A percentile compares a stretch with the other conserved stretches of the same genome.
Evolutionary conservation across 306 rosid genomes (phyloP).

Genomic region (Carpinus fangiana): DNA sequence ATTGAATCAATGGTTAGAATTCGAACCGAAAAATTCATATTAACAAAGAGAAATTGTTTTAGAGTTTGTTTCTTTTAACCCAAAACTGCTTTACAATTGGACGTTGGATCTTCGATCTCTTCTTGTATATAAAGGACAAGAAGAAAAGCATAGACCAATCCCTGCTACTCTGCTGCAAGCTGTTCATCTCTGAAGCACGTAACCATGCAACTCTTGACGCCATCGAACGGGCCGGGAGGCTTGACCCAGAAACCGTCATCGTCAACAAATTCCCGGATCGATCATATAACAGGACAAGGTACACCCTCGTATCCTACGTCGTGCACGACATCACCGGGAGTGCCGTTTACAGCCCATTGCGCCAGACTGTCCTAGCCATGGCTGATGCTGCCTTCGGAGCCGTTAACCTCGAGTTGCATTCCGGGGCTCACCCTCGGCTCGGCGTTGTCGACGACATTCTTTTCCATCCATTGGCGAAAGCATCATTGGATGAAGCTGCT

Average conservation of each 20-base stretch:
- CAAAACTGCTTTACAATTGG: too few species aligned
- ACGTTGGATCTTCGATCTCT: too few species aligned
- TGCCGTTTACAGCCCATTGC: constrained; percentile 77
- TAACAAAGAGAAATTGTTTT: background rate
- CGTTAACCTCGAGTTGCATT: constrained; percentile 67
- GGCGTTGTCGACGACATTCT: constrained; percentile 85
- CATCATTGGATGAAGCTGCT: constrained; percentile 72
- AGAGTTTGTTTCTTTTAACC: background rate
- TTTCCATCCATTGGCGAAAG: constrained; percentile 72
- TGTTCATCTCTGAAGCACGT: constrained; percentile 67
- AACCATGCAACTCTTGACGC: constrained; percentile 54
- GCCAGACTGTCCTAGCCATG: constrained; percentile 62
- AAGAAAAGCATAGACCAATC: constrained; percentile 54
- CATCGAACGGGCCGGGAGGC: constrained; percentile 64
- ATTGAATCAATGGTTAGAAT: too few species aligned
- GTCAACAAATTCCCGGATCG: constrained; percentile 61
- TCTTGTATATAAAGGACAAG: constrained; percentile 41
- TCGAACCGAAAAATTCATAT: too few species aligned
- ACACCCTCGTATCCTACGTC: constrained; percentile 68
- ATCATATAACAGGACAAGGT: constrained; percentile 69
- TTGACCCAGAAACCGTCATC: constrained; percentile 53
- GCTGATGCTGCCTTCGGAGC: constrained; percentile 67
- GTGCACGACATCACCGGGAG: constrained; percentile 57
- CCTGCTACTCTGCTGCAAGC: constrained; percentile 69
- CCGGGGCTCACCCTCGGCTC: constrained; percentile 76